Conservation (phyloP, 1,284 basidiomycete species). For the Testicularia cyperi region DNA sequence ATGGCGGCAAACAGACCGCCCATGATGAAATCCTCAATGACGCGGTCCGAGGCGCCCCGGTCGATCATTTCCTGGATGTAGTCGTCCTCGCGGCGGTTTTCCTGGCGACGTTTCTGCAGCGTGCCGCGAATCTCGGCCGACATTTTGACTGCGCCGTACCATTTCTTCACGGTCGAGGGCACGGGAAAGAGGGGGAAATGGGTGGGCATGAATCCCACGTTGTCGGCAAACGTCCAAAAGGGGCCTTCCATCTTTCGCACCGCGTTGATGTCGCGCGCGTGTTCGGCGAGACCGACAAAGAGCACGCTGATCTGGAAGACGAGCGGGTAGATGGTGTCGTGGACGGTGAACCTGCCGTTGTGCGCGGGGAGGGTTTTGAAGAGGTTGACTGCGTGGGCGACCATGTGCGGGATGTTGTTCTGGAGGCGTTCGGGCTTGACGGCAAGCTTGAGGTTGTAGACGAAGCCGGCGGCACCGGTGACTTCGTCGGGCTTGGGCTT, state of each 20-base stretch:
- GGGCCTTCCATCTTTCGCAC: conserved; percentile 22
- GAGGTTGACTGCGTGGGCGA: conserved; percentile 8
- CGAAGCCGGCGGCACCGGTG: conserved; percentile 15
- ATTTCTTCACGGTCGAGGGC: conserved; percentile 19
- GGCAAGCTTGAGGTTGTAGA: conserved; percentile 22
- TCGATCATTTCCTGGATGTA: conserved; percentile 39
- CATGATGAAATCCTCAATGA: conserved; percentile 36
- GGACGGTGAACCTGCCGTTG: conserved; percentile 19
- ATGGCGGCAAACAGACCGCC: conserved; percentile 41
- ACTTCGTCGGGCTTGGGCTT: conserved; percentile 15
- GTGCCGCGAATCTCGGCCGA: conserved; percentile 23
- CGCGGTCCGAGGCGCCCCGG: conserved; percentile 5
- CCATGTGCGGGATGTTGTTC: conserved; percentile 19
- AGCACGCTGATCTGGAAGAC: conserved; percentile 37
- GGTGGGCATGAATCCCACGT: conserved; percentile 32
- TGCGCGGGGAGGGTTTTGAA: conserved; percentile 7
- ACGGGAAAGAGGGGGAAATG: conserved; percentile 21
- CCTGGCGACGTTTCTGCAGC: conserved; percentile 18
- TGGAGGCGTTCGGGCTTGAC: conserved; percentile 8
- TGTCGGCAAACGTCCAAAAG: conserved; percentile 40
- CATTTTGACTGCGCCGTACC: conserved; percentile 36
- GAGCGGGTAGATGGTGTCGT: conserved; percentile 38
- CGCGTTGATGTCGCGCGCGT: conserved; percentile 16
- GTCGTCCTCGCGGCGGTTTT: conserved; percentile 32
- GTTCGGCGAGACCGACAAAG: conserved; percentile 27